Conservation (phyloP, 1,284 basidiomycete species). For the Inonotus hispidus region DNA sequence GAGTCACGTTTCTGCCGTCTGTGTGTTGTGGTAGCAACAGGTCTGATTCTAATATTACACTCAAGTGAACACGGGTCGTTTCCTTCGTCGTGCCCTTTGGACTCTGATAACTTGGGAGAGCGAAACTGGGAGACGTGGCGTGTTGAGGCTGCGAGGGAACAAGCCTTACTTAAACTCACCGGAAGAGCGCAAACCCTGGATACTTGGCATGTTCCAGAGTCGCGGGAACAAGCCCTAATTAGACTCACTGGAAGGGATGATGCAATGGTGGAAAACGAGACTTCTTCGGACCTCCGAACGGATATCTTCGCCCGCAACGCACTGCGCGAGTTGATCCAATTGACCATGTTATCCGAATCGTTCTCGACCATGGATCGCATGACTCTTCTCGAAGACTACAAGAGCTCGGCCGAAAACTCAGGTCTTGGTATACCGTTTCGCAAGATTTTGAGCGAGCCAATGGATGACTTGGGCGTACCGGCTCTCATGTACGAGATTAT, state of each 20-base stretch:
- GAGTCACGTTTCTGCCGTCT: too few relatives aligned
- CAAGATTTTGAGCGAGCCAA: conserved; percentile 14
- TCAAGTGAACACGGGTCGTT: too few relatives aligned
- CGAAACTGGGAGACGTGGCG: too few relatives aligned
- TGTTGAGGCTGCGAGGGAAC: too few relatives aligned
- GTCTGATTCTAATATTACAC: too few relatives aligned
- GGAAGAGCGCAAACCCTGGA: background rate
- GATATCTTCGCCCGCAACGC: conserved; percentile 9
- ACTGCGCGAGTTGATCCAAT: conserved; percentile 13
- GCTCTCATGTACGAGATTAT: conserved; percentile 15
- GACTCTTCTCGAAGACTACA: conserved; percentile 10
- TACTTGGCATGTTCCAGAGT: too few relatives aligned
- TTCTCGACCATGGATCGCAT: conserved; percentile 1
- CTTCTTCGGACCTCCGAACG: background rate
- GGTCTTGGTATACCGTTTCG: conserved; percentile 14
- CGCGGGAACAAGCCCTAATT: too few relatives aligned
- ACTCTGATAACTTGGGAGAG: too few relatives aligned
- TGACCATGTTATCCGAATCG: conserved; percentile 6
- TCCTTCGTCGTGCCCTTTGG: too few relatives aligned
- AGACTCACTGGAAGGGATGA: too few relatives aligned
- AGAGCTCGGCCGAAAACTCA: conserved; percentile 2
- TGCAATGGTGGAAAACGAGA: too few relatives aligned
- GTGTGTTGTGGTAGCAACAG: too few relatives aligned
- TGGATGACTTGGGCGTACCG: conserved; percentile 11
- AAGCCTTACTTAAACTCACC: background rate